Conservation (phyloP, 2,329 filamentous ascomycete genomes). For the Botryotinia convoluta region DNA sequence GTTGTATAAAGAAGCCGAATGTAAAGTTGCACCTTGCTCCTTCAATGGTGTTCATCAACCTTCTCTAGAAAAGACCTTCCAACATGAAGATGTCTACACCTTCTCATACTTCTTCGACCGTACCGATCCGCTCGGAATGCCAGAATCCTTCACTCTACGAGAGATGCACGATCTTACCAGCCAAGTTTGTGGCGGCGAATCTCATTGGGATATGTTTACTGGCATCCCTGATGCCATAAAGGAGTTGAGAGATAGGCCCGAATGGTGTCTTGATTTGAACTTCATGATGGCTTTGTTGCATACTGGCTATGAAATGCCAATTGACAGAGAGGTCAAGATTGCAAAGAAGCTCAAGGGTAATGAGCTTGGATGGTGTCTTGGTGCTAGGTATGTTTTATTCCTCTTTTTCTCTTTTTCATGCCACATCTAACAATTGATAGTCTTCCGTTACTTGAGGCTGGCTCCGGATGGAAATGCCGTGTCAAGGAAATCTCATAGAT, state of each 20-base stretch:
- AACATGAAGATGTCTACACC: constrained; percentile 88
- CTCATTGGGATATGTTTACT: constrained; percentile 76
- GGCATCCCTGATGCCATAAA: constrained; percentile 73
- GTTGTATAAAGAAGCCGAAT: constrained; percentile 79
- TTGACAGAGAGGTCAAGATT: constrained; percentile 93
- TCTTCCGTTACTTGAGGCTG: constrained; percentile 76
- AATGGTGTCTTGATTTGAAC: constrained; percentile 92
- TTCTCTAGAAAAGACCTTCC: constrained; percentile 85
- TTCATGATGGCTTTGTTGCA: constrained; percentile 94
- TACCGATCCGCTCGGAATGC: constrained; percentile 91
- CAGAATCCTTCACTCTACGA: constrained; percentile 89
- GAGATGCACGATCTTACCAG: constrained; percentile 85
- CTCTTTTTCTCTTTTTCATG: not conserved
- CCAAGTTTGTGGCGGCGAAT: constrained; percentile 78
- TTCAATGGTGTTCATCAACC: constrained; percentile 98
- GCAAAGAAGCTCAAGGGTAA: constrained; percentile 98
- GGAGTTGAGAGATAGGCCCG: constrained; percentile 77
- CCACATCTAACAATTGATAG: constrained; percentile 50
- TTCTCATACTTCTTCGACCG: constrained; percentile 99
- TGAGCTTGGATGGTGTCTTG: constrained; percentile 96
- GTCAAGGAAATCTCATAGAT: constrained; percentile 69
- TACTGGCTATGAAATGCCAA: constrained; percentile 96
- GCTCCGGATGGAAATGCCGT: constrained; percentile 88
- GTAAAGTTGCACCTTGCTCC: constrained; percentile 85
- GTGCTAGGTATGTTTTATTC: constrained; percentile 70